Evolutionary conservation across 176 grass and related monocot species (phyloP).

Genomic region (Rhipidocladum racemiflorum): DNA sequence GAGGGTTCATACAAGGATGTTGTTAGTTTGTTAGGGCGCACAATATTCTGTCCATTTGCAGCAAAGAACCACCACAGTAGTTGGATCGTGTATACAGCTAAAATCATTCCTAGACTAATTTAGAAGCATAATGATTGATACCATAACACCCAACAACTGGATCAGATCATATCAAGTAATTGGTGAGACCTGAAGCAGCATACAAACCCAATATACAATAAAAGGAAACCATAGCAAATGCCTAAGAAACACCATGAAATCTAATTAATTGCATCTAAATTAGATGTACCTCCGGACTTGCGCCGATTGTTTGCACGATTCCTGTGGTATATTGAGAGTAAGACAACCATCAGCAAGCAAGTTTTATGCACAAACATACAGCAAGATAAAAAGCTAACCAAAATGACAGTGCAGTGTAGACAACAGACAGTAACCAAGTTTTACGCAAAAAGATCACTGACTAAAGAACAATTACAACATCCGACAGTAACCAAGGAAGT

Average conservation of each 20-base stretch:
- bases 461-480: neutral
- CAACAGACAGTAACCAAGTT: no score
- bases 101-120: neutral
- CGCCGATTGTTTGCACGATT: conserved; percentile 44
- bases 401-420: neutral
- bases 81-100: conserved; percentile 3
- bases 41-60: neutral
- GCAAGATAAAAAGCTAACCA: neutral
- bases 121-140: conserved; percentile 11
- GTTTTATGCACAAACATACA: conserved; percentile 10
- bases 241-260: neutral
- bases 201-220: neutral
- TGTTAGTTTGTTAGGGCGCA: neutral
- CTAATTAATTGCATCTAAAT: conserved; percentile 1
- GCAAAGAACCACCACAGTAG: neutral
- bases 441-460: neutral
- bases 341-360: conserved; percentile 23
- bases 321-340: conserved; percentile 39
- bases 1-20: neutral
- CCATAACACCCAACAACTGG: neutral
- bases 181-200: neutral
- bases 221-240: neutral
- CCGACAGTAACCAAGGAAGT: neutral
- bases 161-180: neutral
- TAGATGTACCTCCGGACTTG: conserved; percentile 49